phyloP scores from a whole-genome alignment of 2,329 filamentous ascomycete genomes.

The Xylaria digitata region DNA sequence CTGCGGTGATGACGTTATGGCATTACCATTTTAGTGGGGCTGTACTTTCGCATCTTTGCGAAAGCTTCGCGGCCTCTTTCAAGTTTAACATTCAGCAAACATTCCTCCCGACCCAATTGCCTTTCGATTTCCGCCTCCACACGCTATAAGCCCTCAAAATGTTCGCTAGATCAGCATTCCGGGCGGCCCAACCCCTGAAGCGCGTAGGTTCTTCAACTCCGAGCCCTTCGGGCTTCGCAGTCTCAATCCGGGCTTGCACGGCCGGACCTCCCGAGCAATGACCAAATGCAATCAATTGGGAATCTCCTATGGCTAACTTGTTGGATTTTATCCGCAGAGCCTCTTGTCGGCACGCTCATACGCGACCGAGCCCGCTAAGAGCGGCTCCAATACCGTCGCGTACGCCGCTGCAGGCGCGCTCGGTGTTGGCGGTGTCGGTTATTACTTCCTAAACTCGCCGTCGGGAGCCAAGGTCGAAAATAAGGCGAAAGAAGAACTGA shows the following conservation, averaged over 20 bases:
- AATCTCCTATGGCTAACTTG: slow-evolving; percentile 33
- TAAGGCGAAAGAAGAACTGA: slow-evolving; percentile 58
- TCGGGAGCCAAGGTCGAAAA: slow-evolving; percentile 67
- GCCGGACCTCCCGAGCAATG: slow-evolving; percentile 20
- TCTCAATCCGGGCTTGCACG: not conserved
- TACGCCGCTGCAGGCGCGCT: slow-evolving; percentile 70
- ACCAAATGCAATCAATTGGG: slow-evolving; percentile 3
- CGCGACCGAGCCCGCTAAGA: slow-evolving; percentile 71
- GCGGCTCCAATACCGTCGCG: slow-evolving; percentile 68
- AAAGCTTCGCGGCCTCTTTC: slow-evolving; percentile 1
- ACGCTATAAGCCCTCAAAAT: slow-evolving; percentile 54
- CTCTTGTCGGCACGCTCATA: slow-evolving; percentile 61
- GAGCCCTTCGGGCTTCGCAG: slow-evolving; percentile 19
- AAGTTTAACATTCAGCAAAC: not conserved
- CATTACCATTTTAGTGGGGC: slow-evolving; percentile 29
- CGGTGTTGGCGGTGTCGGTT: slow-evolving; percentile 67
- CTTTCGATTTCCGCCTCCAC: slow-evolving; percentile 8
- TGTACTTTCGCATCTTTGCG: slow-evolving; percentile 27
- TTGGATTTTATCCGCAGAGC: slow-evolving; percentile 35
- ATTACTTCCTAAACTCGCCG: slow-evolving; percentile 67
- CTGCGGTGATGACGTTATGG: slow-evolving; percentile 28
- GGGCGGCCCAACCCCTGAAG: slow-evolving; percentile 65
- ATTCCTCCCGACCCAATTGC: slow-evolving; percentile 4
- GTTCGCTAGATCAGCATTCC: slow-evolving; percentile 68
- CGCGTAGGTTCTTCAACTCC: slow-evolving; percentile 58